Conservation (phyloP, 2,329 filamentous ascomycete genomes). For the Phyllosticta citribraziliensis region DNA sequence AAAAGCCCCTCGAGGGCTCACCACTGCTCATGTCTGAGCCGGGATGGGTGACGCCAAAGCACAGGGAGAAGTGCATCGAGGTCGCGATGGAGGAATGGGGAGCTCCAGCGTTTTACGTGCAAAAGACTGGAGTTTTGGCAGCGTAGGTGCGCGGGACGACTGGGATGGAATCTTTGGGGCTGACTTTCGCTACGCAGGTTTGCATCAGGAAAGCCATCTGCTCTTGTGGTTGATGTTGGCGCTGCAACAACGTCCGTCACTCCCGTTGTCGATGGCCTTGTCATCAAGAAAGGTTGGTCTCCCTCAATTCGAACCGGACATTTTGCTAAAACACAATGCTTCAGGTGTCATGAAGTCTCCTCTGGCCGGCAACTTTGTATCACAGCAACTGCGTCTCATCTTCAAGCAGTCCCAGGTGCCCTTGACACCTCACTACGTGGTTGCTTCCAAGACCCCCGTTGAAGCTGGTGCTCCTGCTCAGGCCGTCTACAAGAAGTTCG, state of each 20-base stretch:
- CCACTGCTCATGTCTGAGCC: conserved; percentile 90
- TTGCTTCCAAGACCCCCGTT: conserved; percentile 78
- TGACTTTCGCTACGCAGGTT: conserved; percentile 42
- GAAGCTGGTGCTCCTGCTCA: conserved; percentile 75
- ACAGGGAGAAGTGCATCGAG: conserved; percentile 88
- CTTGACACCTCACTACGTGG: conserved; percentile 74
- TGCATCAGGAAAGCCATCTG: conserved; percentile 84
- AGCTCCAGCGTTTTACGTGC: conserved; percentile 87
- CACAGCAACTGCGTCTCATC: conserved; percentile 73
- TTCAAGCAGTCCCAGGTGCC: conserved; percentile 61
- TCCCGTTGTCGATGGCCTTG: conserved; percentile 87
- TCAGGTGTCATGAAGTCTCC: conserved; percentile 70
- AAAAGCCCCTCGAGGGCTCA: conserved; percentile 75
- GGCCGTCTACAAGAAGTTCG: conserved; percentile 63
- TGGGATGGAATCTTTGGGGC: background rate
- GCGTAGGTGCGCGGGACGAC: conserved; percentile 40
- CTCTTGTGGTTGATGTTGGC: conserved; percentile 84
- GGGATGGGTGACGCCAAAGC: conserved; percentile 81
- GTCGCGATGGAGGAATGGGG: conserved; percentile 97
- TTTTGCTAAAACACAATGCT: background rate
- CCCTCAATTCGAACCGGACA: background rate
- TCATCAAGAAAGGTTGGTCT: conserved; percentile 60
- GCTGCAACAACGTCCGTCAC: conserved; percentile 82
- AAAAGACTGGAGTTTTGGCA: conserved; percentile 77
- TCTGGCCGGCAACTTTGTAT: conserved; percentile 82